Percentiles rank a stretch among this genome's conserved stretches.
Conservation (phyloP, 805 yeast species). For the Ogataea methanolica region DNA sequence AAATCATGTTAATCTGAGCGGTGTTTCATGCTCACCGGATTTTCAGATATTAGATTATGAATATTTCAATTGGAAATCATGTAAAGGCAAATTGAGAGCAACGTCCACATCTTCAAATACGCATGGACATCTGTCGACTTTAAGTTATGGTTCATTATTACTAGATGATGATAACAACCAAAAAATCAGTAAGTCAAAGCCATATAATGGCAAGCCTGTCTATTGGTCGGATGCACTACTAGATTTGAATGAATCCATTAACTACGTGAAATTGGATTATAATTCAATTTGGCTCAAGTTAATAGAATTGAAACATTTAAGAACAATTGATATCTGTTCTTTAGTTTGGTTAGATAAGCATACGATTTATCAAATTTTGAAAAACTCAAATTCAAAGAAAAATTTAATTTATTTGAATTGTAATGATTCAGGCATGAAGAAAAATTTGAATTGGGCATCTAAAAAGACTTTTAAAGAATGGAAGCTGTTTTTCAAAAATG, state of each 20-base stretch:
- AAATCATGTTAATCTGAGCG: slow-evolving; percentile 49
- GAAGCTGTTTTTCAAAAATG: slow-evolving; percentile 17
- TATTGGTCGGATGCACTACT: slow-evolving; percentile 30
- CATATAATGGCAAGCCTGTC: slow-evolving; percentile 14
- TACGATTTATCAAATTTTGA: slow-evolving; percentile 16
- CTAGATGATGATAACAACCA: slow-evolving; percentile 22
- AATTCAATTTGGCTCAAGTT: slow-evolving; percentile 35
- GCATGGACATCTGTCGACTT: slow-evolving; percentile 2
- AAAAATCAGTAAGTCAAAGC: slow-evolving; percentile 15
- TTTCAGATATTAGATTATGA: slow-evolving; percentile 44
- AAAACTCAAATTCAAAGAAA: slow-evolving; percentile 11
- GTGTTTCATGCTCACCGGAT: slow-evolving; percentile 61
- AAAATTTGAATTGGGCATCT: slow-evolving; percentile 41
- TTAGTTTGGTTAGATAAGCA: slow-evolving; percentile 32
- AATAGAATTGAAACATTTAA: slow-evolving; percentile 14
- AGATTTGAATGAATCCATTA: slow-evolving; percentile 26
- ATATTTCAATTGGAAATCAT: slow-evolving; percentile 31
- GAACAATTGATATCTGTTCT: slow-evolving; percentile 24
- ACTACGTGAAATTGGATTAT: slow-evolving; percentile 41
- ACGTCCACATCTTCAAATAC: background rate
- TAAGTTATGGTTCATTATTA: slow-evolving; percentile 26
- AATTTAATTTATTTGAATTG: slow-evolving; percentile 33
- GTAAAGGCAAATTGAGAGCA: slow-evolving; percentile 13
- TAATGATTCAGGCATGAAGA: slow-evolving; percentile 45
- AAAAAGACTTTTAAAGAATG: slow-evolving; percentile 20